A percentile compares a stretch with the other conserved stretches of the same genome.
Conservation (phyloP, 2,329 filamentous ascomycete species). For the Sarocladium kiliense region DNA sequence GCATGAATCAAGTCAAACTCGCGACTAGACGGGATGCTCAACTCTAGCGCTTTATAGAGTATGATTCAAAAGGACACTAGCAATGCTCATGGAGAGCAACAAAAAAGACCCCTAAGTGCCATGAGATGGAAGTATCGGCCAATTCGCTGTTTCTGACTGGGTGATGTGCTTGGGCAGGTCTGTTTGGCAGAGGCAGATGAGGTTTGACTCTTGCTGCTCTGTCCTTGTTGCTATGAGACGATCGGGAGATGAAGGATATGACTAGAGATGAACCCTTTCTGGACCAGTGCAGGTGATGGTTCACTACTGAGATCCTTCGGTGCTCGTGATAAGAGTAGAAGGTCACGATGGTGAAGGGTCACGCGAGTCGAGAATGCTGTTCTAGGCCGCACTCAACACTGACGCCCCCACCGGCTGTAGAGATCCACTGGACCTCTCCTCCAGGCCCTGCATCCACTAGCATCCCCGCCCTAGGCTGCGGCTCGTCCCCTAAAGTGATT, state of each 20-base stretch:
- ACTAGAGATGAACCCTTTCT: no score
- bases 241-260: no score
- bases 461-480: background rate
- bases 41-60: no score
- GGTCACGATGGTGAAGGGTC: conserved; percentile 2
- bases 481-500: background rate
- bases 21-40: no score
- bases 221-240: no score
- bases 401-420: background rate
- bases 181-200: no score
- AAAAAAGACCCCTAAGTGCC: background rate
- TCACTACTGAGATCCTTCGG: background rate
- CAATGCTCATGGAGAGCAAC: no score
- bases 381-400: background rate
- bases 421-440: background rate
- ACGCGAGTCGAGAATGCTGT: background rate
- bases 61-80: no score
- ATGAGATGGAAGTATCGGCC: background rate
- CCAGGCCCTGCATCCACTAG: no score
- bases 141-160: no score
- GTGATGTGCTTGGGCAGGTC: no score
- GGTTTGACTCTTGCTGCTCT: no score
- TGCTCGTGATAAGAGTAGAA: background rate
- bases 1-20: background rate
- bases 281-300: background rate